phyloP scores from a whole-genome alignment of 495 filamentous ascomycete species.

The Xylaria acuta region DNA sequence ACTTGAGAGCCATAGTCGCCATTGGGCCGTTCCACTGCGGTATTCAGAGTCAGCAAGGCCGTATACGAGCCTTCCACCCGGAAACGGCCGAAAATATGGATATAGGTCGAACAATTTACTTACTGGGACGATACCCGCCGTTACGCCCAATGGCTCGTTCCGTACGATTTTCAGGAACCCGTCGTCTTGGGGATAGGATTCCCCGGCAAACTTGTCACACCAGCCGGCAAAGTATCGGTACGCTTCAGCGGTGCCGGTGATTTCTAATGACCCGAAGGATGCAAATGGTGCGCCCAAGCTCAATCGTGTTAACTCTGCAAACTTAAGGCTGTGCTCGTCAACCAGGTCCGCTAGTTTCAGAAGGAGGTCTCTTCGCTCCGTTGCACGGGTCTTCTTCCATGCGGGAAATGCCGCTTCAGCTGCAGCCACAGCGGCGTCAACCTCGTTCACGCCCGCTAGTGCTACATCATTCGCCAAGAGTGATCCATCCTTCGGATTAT shows the following conservation, averaged over 20 bases:
- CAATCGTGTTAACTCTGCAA: constrained; percentile 44
- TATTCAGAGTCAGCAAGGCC: background rate
- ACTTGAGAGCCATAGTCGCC: constrained; percentile 45
- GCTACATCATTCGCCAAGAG: constrained; percentile 55
- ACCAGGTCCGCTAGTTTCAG: constrained; percentile 50
- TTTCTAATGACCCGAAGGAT: constrained; percentile 39
- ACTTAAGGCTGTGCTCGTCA: constrained; percentile 39
- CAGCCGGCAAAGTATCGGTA: constrained; percentile 52
- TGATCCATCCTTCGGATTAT: constrained; percentile 49
- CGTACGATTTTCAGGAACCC: constrained; percentile 53
- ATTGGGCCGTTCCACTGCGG: constrained; percentile 52
- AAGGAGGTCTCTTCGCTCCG: constrained; percentile 42
- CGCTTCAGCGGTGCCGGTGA: constrained; percentile 35
- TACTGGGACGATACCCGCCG: constrained; percentile 50
- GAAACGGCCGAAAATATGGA: background rate
- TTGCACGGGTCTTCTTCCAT: constrained; percentile 55
- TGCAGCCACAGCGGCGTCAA: constrained; percentile 60
- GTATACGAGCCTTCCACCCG: background rate
- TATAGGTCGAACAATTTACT: background rate
- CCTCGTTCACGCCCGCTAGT: constrained; percentile 57
- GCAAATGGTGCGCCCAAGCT: constrained; percentile 44
- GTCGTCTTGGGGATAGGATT: constrained; percentile 50
- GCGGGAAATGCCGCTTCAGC: constrained; percentile 57
- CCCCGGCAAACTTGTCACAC: constrained; percentile 55
- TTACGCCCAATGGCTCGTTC: constrained; percentile 50